phyloP scores from a whole-genome alignment of 2,329 filamentous ascomycete genomes.

The Neopestalotiopsis rosae region DNA sequence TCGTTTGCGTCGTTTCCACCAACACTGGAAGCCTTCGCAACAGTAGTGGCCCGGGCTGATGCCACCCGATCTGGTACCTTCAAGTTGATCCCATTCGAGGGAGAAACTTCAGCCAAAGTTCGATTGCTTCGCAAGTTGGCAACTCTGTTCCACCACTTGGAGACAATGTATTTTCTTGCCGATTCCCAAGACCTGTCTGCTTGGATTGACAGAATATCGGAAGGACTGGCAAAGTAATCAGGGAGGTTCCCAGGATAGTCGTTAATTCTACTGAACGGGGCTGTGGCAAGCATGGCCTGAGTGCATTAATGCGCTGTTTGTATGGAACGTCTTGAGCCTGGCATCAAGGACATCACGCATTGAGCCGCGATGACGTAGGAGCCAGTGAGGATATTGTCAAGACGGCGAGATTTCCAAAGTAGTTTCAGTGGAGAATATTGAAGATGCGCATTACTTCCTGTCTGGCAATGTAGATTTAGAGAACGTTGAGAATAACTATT shows the following conservation, averaged over 20 bases:
- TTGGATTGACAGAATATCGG: no score
- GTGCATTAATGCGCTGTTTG: neutral
- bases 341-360: conserved; percentile 11
- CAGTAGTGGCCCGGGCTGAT: conserved; percentile 12
- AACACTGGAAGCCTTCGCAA: neutral
- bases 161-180: neutral
- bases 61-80: neutral
- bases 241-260: neutral
- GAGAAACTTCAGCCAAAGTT: neutral
- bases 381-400: conserved; percentile 14
- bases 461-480: no score
- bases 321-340: conserved; percentile 8
- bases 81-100: neutral
- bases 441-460: conserved; percentile 7
- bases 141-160: conserved; percentile 4
- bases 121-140: conserved; percentile 2
- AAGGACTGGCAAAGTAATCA: neutral
- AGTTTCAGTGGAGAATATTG: neutral
- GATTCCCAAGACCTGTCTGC: neutral
- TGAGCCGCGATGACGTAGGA: neutral
- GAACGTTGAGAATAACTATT: neutral
- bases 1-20: neutral
- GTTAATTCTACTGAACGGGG: neutral
- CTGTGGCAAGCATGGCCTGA: conserved; percentile 1
- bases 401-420: neutral